These are phyloP conservation scores for Coriaria nepalensis DNA, from an alignment of 306 rosid genomes.

Conservation along the genomic window DNA sequence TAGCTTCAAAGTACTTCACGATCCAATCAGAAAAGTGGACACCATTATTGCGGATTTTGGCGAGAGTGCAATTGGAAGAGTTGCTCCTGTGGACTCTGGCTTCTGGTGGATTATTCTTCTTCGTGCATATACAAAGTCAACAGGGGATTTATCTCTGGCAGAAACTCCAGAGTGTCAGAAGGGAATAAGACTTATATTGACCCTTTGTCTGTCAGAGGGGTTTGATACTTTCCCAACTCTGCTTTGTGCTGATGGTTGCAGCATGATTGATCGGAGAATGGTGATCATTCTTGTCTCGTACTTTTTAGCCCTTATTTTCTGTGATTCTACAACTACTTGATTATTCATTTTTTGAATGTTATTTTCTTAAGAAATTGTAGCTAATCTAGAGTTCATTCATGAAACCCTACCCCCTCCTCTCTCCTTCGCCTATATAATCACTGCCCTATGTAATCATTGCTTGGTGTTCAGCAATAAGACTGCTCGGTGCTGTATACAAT, in stretches of 20 bases:
- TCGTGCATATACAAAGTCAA: slow-evolving; percentile 83
- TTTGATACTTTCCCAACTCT: slow-evolving; percentile 87
- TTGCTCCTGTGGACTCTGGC: slow-evolving; percentile 94
- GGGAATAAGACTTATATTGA: slow-evolving; percentile 80
- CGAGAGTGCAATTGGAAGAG: slow-evolving; percentile 92
- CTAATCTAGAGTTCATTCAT: background rate
- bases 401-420: too few species aligned
- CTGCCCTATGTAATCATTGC: too few species aligned
- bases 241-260: slow-evolving; percentile 91
- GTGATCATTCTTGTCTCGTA: slow-evolving; percentile 20
- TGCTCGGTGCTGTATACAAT: too few species aligned
- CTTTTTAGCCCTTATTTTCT: background rate
- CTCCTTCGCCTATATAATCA: too few species aligned
- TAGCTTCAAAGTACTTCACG: slow-evolving; percentile 85
- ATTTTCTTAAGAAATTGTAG: background rate
- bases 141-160: slow-evolving; percentile 67
- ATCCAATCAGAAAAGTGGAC: slow-evolving; percentile 60
- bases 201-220: slow-evolving; percentile 81
- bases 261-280: slow-evolving; percentile 88
- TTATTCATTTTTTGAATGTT: background rate
- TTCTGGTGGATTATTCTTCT: slow-evolving; percentile 96
- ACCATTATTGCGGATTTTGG: slow-evolving; percentile 82
- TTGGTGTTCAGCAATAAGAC: too few species aligned
- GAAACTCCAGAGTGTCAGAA: slow-evolving; percentile 70
- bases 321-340: background rate